Evolutionary conservation across 2,329 filamentous ascomycete genomes (phyloP).

Genomic region (Calonectria pteridis): DNA sequence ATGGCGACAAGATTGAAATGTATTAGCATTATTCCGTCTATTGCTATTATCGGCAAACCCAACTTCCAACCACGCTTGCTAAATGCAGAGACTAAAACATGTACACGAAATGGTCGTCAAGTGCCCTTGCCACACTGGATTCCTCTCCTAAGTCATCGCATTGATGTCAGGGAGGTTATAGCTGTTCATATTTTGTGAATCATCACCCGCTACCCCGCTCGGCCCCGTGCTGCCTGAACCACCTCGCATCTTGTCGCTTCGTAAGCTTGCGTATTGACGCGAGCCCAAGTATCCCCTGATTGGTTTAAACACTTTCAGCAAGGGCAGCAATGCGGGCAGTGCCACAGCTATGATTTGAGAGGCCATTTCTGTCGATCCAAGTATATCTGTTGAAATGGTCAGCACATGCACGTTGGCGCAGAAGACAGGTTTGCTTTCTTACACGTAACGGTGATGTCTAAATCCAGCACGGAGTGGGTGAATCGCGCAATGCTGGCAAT

Average conservation of each 20-base stretch:
- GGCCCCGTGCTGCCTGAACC: background rate
- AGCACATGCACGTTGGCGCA: background rate
- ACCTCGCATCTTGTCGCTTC: background rate
- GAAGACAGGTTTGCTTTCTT: background rate
- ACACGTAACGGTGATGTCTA: background rate
- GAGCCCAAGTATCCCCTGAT: background rate
- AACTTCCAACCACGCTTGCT: background rate
- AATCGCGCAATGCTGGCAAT: background rate
- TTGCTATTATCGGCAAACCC: background rate
- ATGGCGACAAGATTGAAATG: background rate
- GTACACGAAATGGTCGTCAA: background rate
- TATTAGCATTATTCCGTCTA: background rate
- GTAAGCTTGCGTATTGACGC: background rate
- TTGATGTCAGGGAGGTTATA: background rate
- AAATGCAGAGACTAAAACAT: background rate
- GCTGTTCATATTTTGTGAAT: background rate
- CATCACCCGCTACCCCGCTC: background rate
- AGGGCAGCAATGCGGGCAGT: background rate
- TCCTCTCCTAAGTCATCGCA: background rate
- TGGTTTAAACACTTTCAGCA: background rate
- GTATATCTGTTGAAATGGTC: background rate
- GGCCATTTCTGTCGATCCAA: background rate
- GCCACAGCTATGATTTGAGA: background rate
- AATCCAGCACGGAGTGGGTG: background rate
- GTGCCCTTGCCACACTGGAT: background rate